Base-by-base conservation (phyloP, 2,329 filamentous ascomycete species). In the Pyricularia grisea region DNA sequence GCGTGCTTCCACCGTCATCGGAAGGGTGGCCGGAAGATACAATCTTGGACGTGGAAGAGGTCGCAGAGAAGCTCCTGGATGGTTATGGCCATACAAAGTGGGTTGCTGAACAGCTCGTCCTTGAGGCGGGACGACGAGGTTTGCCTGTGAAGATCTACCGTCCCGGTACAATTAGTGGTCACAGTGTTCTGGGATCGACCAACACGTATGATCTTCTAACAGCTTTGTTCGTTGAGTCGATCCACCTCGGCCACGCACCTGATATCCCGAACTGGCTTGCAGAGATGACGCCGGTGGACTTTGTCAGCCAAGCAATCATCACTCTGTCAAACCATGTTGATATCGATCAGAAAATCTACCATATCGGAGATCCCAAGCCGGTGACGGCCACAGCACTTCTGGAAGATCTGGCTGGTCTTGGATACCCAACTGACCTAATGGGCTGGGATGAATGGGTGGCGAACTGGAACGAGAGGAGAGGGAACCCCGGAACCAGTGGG, bases 231-330 rank as follows among this genome's bases (percentile, higher is more conserved):
- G 42, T 55, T 9, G 42, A 55, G n/a, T 55, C 42, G 20, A 55
- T 55, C 17, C 42, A 90, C 68, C 82, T 94, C 3, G 91, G 91
- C 6, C 85, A 86, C 72, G 86, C 86, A 1, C 91, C 92, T 0
- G 84, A 91, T 68, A 88, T 93, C 4, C 84, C 90, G 67, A 88
- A 88, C 61, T 94, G 92, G 92, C 87, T 89, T 67, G 86, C 90
- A 1, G 92, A 94, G 79, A 94, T 94, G 91, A 93, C 92, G 0
- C 91, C 92, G 0, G 92, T 93, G 17, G 91, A 94, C 77, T 93
- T 92, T 74, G 90, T 93, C 70, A 91, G 88, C 78, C 88, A 88
- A 71, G 88, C 90, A 4, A 92, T 94, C 72, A 81, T 91, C 28
- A 87, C 90, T 23, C 84, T 94, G 25, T 85, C 89, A 60, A 88